A percentile compares a stretch with the other conserved stretches of the same genome.
These are phyloP conservation scores for Paulownia fortunei DNA, from an alignment of 257 asterid genomes.

Conservation along the genomic window DNA sequence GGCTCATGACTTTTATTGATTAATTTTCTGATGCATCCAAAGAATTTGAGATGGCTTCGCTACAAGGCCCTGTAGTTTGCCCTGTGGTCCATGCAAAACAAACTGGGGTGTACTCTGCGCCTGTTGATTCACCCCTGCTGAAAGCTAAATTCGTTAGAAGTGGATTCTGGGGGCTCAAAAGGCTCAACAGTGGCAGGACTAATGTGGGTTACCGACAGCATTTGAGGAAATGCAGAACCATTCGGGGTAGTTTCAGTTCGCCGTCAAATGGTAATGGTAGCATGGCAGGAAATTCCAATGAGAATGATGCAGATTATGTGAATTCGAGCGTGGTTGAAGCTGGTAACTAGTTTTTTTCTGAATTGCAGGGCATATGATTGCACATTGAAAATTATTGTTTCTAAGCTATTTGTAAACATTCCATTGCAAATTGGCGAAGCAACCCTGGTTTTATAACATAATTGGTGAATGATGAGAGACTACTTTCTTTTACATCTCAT, in stretches of 20 bases:
- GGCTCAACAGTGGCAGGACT: conserved; percentile 27
- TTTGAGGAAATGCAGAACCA: conserved; percentile 41
- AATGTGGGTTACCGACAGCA: conserved; percentile 36
- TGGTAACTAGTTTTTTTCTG: conserved; percentile 47
- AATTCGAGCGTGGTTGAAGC: conserved; percentile 93
- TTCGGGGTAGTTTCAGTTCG: conserved; percentile 74
- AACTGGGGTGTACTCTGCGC: conserved; percentile 49
- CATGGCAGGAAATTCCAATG: conserved; percentile 78
- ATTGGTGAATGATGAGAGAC: not conserved
- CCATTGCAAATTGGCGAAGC: not conserved
- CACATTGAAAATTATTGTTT: not conserved
- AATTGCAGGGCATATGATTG: not conserved
- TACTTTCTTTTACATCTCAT: not conserved
- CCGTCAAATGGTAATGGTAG: conserved; percentile 90
- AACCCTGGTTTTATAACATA: not conserved
- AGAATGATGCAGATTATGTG: conserved; percentile 83
- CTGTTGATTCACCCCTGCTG: conserved; percentile 47
- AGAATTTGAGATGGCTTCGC: conserved; percentile 62
- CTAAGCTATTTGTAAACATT: not conserved
- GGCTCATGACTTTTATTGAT: not conserved
- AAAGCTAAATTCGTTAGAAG: conserved; percentile 55
- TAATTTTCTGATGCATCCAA: conserved; percentile 29
- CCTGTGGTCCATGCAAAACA: conserved; percentile 70
- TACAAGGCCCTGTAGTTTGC: conserved; percentile 78
- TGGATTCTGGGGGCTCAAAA: conserved; percentile 62